Evolutionary conservation across 306 rosid species (phyloP).

Genomic region (Pachyrhizus erosus): DNA sequence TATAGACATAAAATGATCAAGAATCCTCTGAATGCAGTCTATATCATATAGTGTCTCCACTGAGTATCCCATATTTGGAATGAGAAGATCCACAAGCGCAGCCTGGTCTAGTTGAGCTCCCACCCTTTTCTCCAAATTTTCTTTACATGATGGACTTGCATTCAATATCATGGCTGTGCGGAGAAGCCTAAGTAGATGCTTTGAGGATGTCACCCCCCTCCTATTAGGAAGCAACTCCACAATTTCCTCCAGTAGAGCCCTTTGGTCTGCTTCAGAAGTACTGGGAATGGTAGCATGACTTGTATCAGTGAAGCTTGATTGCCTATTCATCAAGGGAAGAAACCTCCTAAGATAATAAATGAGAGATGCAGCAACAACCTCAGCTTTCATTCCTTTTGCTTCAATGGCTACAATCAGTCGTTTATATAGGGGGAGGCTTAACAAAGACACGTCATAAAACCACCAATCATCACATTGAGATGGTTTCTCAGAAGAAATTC

Average conservation of each 20-base stretch:
- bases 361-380: constrained; percentile 69
- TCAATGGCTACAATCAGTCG: constrained; percentile 69
- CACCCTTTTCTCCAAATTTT: constrained; percentile 79
- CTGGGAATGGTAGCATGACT: constrained; percentile 57
- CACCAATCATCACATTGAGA: constrained; percentile 69
- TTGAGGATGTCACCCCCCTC: constrained; percentile 75
- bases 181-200: constrained; percentile 66
- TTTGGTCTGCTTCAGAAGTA: constrained; percentile 80
- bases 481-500: constrained; percentile 59
- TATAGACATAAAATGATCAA: constrained; percentile 76
- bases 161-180: constrained; percentile 81
- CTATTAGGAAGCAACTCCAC: constrained; percentile 70
- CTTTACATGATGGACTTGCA: constrained; percentile 74
- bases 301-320: constrained; percentile 69
- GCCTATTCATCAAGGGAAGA: constrained; percentile 82
- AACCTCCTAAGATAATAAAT: constrained; percentile 70
- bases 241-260: constrained; percentile 77
- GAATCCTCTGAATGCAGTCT: constrained; percentile 84
- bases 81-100: constrained; percentile 71
- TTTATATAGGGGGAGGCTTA: constrained; percentile 73
- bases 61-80: constrained; percentile 81
- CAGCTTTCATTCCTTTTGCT: constrained; percentile 75
- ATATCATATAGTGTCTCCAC: constrained; percentile 80
- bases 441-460: constrained; percentile 82
- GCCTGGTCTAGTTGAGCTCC: constrained; percentile 86